phyloP scores from a whole-genome alignment of 2,329 filamentous ascomycete genomes.

The Paracamarosporium sp. region DNA sequence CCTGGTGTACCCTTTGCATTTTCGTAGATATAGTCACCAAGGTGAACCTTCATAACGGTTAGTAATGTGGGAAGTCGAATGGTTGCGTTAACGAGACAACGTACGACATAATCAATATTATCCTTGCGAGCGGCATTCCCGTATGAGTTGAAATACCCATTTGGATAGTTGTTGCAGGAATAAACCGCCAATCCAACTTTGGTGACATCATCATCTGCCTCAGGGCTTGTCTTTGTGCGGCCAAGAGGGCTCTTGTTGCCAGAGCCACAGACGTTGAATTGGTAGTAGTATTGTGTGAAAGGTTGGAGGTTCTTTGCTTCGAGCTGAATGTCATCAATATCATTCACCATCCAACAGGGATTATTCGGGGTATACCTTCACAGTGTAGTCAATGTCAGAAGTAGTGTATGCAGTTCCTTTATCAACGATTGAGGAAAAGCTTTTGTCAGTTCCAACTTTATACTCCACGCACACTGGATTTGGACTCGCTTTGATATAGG shows the following conservation, averaged over 20 bases:
- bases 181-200: constrained; percentile 69
- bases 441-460: constrained; percentile 59
- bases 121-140: constrained; percentile 49
- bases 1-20: constrained; percentile 43
- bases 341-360: background rate
- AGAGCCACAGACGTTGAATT: constrained; percentile 70
- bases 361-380: constrained; percentile 59
- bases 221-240: constrained; percentile 71
- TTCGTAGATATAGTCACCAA: constrained; percentile 70
- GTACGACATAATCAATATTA: constrained; percentile 16
- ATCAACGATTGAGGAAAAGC: constrained; percentile 56
- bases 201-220: constrained; percentile 59
- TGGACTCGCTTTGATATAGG: constrained; percentile 59
- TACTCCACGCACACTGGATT: constrained; percentile 72
- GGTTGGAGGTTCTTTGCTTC: constrained; percentile 67
- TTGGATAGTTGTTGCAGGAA: constrained; percentile 70
- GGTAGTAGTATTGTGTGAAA: constrained; percentile 72
- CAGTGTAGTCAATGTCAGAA: constrained; percentile 75
- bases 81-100: background rate
- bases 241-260: constrained; percentile 67
- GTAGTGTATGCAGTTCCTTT: constrained; percentile 71
- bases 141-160: constrained; percentile 54
- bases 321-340: constrained; percentile 52
- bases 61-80: background rate
- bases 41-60: constrained; percentile 44